Evolutionary conservation across 139 green algal genomes (phyloP).

Genomic region (Micromonas pusilla): DNA sequence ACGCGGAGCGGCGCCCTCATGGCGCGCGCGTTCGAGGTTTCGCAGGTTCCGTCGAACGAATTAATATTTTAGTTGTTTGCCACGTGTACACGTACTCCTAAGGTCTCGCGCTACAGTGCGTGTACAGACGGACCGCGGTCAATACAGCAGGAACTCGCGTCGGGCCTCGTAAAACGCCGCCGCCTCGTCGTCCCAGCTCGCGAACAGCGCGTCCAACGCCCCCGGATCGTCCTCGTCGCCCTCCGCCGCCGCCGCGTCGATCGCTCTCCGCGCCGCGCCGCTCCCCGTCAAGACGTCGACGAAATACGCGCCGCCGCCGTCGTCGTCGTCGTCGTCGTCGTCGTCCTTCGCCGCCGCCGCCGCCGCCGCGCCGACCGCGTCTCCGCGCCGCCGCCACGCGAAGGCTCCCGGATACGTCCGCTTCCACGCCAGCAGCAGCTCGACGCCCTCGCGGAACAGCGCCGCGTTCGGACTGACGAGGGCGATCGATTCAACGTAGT

Average conservation of each 20-base stretch:
- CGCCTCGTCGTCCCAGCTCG: no score
- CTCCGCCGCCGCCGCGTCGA: not conserved
- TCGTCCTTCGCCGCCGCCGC: not conserved
- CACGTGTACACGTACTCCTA: no score
- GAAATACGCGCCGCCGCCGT: not conserved
- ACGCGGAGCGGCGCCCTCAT: no score
- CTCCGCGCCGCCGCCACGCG: not conserved
- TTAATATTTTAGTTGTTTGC: no score
- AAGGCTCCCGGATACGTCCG: not conserved
- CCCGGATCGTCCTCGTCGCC: not conserved
- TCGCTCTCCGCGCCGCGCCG: no score
- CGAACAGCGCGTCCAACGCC: not conserved
- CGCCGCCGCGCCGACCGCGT: no score
- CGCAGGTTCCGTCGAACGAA: no score
- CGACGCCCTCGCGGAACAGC: not conserved
- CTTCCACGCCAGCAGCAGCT: not conserved
- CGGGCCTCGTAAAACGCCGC: not conserved
- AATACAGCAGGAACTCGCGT: not conserved
- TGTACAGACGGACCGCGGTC: no score
- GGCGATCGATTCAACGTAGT: no score
- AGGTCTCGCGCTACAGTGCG: no score
- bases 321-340: not conserved
- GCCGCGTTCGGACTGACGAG: no score
- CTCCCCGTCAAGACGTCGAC: not conserved
- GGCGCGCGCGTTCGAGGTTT: no score